These are phyloP conservation scores for Daucus carota DNA, from an alignment of 129 eudicot genomes.

Conservation along the genomic window DH1_v3.0 NC_030388.2:12299501-12300000, in stretches of 20 bases:
- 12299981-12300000: conserved; percentile 91
- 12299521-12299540: conserved; percentile 82
- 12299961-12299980: conserved; percentile 88
- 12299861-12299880: conserved; percentile 12
- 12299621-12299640: conserved; percentile 94
- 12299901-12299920: conserved; percentile 89
- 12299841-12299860: conserved; percentile 9
- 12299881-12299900: conserved; percentile 93
- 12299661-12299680: conserved; percentile 86
- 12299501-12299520: conserved; percentile 99
- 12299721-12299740: conserved; percentile 88
- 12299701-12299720: conserved; percentile 89
- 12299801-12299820: conserved; percentile 14
- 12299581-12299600: conserved; percentile 68
- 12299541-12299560: conserved; percentile 79
- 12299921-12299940: conserved; percentile 86
- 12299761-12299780: conserved; percentile 97
- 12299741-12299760: conserved; percentile 76
- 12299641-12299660: conserved; percentile 96
- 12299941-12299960: conserved; percentile 78
- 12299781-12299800: conserved; percentile 99
- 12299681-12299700: conserved; percentile 78
- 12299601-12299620: conserved; percentile 93
- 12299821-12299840: not conserved
- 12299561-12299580: conserved; percentile 69